These are phyloP conservation scores for Penicillium sp. DNA, from an alignment of 2,329 filamentous ascomycete genomes.

Conservation along the genomic window DNA sequence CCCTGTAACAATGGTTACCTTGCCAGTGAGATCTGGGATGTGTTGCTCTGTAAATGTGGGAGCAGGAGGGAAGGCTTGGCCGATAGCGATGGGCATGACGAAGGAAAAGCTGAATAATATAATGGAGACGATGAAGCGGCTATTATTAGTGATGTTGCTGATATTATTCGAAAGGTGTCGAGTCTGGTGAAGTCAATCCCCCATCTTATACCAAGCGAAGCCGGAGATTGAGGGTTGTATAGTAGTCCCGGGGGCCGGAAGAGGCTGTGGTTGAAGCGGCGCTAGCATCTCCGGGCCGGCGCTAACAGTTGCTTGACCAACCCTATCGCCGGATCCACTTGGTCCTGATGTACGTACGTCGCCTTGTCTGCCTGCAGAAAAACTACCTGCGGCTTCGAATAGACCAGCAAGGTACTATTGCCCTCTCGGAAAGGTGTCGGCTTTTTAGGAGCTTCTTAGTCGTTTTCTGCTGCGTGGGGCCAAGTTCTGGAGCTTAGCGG, in stretches of 20 bases:
- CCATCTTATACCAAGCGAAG: not conserved
- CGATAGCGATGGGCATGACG: not conserved
- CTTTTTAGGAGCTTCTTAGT: not conserved
- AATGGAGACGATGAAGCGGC: not conserved
- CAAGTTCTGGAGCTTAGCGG: not conserved
- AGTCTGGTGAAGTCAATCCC: not conserved
- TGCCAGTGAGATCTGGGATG: not conserved
- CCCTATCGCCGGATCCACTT: not conserved
- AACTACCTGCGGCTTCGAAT: too few species aligned
- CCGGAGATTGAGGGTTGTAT: not conserved
- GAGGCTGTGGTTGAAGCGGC: not conserved
- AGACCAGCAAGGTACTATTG: too few species aligned
- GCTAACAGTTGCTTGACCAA: not conserved
- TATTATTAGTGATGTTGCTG: not conserved
- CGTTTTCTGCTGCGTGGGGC: not conserved
- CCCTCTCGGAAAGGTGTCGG: too few species aligned
- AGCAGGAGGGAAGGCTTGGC: not conserved
- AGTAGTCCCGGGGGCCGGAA: not conserved
- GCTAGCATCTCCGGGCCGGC: slow-evolving; percentile 4
- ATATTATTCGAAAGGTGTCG: too few species aligned
- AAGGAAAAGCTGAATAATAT: not conserved
- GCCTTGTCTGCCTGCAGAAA: not conserved
- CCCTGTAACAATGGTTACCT: not conserved
- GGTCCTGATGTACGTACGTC: not conserved
- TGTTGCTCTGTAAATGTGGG: not conserved